Evolutionary conservation across 2,329 filamentous ascomycete genomes (phyloP), one percentile per base, ranked within the genome.

Genomic region (Aureobasidium sp.): DNA sequence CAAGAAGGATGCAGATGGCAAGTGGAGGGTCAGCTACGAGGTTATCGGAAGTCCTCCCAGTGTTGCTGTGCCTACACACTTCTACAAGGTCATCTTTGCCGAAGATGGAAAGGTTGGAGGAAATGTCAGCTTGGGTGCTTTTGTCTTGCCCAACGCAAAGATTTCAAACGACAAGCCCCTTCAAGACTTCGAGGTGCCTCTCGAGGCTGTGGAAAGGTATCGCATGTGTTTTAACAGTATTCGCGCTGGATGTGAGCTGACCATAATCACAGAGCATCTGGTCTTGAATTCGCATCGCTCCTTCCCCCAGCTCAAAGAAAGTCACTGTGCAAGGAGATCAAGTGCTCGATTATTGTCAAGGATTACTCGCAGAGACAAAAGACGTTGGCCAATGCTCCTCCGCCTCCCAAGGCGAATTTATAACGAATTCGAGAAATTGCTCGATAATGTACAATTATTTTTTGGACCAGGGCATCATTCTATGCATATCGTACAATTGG

Each of bases 1-100:
- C 10, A 89, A 89, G 74, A 84, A 87, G 64, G 91, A 96, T 67
- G 76, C 77, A 62, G 94, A 97, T 78, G 89, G 89, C 69, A 97
- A 97, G 80, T 99, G 92, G 91, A 88, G 91, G 68, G 91, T 97
- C 63, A 87, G 82, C 64, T 97, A 99, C 79, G 94, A 99, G 79
- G 88, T 99, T 64, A 96, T 99, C 69, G 94, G 94, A 42, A 88
- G 82, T 72, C 94, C 94, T 67, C 93, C 94, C 8, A 95, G 91
- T 70, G 89, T 99, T 61, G 92, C 94, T 29, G 94, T 99, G 59
- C 94, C 94, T 3, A 99, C 94, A 26, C 94, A 99, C 76, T 99
- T 99, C 78, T 99, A 96, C 84, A 99, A 99, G 80, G 91, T 99
- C 71, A 94, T 99, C 69, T 96, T 94, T 71, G 94, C 90, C 29